Base-by-base conservation (phyloP, 805 yeast genomes). In the Ogataea degrootiae region DNA sequence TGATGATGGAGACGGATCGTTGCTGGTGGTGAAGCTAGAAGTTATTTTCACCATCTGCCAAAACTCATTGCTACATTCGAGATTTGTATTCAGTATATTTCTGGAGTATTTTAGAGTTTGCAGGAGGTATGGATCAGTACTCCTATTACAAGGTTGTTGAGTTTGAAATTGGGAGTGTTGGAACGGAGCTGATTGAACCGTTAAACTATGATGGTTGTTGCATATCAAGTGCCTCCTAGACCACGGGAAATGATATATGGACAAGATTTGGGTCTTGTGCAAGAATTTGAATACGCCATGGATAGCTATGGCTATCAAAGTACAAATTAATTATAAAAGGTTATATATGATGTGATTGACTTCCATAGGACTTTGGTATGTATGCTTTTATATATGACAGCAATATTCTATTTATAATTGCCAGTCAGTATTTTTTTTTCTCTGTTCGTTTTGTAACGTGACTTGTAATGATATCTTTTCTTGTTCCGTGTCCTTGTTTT, bases 271-370 rank as follows among this genome's bases (percentile, higher is more conserved):
- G 84, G 79, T 45, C 61, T 83, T 39, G 90, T 84, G 54, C 77
- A 74, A 51, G 90, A 84, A 52, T 61, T 83, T 56, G 87, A 82
- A 51, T 83, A 74, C 61, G 89, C 88, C 2, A 62, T 83, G 39
- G 89, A 84, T 63, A 76, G 84, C 39, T 72, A 68, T 46, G 52
- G 51, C 36, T 56, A 48, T 39, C 56, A 53, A 16, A 41, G 39
- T 34, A n/a, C 6, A 21, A 31, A 39, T 33, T 21, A 26, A 14
- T 45, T 14, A 44, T 31, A 9, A 16, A 38, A 19, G 21, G 21
- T 19, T 17, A n/a, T 26, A 34, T 39, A 7, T 6, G 8, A 39
- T 23, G n/a, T 29, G 22, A 35, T 23, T 17, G 21, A 16, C 11
- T 19, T 41, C n/a, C 21, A 12, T 37, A n/a, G 21, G 21, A 19